These are phyloP conservation scores for Phytopythium litorale DNA, from an alignment of 352 stramenopile species.

Conservation along the genomic window DNA sequence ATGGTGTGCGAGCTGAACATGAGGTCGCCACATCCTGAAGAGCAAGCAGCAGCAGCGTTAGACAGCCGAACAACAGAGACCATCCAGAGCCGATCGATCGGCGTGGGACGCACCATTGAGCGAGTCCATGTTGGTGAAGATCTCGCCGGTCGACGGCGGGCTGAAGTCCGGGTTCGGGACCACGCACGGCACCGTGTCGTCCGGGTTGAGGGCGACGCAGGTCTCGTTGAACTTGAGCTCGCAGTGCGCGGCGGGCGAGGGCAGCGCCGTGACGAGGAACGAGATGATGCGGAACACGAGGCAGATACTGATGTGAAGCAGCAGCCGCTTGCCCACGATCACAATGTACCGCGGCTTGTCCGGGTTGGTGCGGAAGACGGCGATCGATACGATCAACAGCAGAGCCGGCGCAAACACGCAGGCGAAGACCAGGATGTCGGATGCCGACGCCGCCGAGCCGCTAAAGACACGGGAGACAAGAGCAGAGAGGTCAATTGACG, in stretches of 20 bases:
- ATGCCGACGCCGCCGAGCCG: conserved; percentile 32
- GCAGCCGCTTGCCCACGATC: conserved; percentile 77
- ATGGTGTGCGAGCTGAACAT: conserved; percentile 94
- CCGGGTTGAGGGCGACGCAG: conserved; percentile 50
- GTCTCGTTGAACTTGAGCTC: conserved; percentile 65
- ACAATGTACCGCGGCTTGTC: conserved; percentile 66
- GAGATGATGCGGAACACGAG: conserved; percentile 69
- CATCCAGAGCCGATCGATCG: neutral
- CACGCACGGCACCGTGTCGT: conserved; percentile 49
- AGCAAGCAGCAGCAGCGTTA: neutral
- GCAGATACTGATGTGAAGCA: conserved; percentile 78
- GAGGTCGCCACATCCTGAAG: conserved; percentile 74
- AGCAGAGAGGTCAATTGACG: neutral
- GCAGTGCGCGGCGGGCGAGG: conserved; percentile 64
- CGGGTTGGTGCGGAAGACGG: conserved; percentile 60
- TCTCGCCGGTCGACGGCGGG: conserved; percentile 36
- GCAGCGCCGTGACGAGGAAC: conserved; percentile 76
- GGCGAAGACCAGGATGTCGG: conserved; percentile 79
- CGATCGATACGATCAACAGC: conserved; percentile 57
- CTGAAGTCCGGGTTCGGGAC: conserved; percentile 73
- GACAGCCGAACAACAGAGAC: neutral
- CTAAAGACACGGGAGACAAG: conserved; percentile 13
- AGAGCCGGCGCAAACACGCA: conserved; percentile 70
- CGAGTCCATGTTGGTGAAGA: conserved; percentile 74
- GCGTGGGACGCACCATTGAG: conserved; percentile 35